phyloP scores from a whole-genome alignment of 2,329 filamentous ascomycete species.

The Paecilomyces variotii region DNA sequence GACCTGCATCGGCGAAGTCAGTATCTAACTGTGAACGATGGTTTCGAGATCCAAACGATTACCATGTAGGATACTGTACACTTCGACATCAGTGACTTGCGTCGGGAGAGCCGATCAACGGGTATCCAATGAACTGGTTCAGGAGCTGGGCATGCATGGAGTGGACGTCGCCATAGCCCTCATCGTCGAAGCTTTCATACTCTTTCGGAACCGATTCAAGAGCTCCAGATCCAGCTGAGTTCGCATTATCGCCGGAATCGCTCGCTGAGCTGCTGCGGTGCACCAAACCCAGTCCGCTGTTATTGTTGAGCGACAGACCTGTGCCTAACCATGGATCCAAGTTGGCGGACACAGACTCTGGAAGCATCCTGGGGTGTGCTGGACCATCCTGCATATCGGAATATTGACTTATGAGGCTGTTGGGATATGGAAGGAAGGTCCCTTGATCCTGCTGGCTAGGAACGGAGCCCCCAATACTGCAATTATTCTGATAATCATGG shows the following conservation, averaged over 20 bases:
- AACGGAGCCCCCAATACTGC: background rate
- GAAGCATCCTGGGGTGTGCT: background rate
- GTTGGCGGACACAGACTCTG: background rate
- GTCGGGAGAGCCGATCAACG: background rate
- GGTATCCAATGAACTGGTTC: background rate
- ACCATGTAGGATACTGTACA: background rate
- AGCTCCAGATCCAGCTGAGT: background rate
- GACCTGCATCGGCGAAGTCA: background rate
- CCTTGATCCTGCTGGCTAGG: background rate
- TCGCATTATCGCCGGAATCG: background rate
- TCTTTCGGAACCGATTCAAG: background rate
- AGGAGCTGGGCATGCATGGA: background rate
- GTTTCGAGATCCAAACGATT: background rate
- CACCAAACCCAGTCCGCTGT: background rate
- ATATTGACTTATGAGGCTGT: background rate
- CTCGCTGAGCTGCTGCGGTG: background rate
- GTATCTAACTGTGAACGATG: background rate
- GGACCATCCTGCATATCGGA: background rate
- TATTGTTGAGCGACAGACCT: background rate
- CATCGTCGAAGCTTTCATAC: background rate
- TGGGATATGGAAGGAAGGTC: background rate
- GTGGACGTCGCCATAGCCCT: background rate
- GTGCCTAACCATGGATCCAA: background rate
- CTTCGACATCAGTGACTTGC: background rate
- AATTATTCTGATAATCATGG: background rate